These are phyloP conservation scores for Boletus sp. DNA, from an alignment of 1,284 basidiomycete genomes.

Conservation along the genomic window DNA sequence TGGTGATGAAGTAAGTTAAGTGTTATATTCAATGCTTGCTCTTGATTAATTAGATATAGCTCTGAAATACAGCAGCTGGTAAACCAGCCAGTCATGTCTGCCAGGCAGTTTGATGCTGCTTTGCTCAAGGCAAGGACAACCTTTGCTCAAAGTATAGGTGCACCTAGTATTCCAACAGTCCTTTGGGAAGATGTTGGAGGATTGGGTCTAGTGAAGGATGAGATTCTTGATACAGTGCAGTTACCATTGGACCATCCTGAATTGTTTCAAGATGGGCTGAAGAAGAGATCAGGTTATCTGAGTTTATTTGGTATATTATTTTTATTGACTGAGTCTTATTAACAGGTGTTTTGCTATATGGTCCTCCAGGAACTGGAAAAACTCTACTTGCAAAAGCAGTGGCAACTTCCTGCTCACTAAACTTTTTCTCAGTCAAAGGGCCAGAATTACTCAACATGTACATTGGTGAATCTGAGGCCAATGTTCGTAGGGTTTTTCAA, in stretches of 20 bases:
- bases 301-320: background rate
- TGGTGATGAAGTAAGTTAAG: conserved; percentile 50
- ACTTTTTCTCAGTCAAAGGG: conserved; percentile 96
- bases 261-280: conserved; percentile 89
- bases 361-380: conserved; percentile 96
- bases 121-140: conserved; percentile 74
- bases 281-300: conserved; percentile 84
- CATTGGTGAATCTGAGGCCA: conserved; percentile 98
- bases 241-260: conserved; percentile 94
- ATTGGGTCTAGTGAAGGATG: conserved; percentile 82
- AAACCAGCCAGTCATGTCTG: conserved; percentile 23
- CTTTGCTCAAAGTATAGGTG: conserved; percentile 93
- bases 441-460: conserved; percentile 98
- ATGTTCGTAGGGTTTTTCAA: conserved; percentile 91
- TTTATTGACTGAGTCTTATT: background rate
- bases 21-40: background rate
- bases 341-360: conserved; percentile 84
- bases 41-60: conserved; percentile 5
- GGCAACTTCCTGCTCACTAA: conserved; percentile 88
- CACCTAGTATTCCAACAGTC: conserved; percentile 95
- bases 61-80: background rate
- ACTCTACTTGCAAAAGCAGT: conserved; percentile 93
- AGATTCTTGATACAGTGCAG: conserved; percentile 97
- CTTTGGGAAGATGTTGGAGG: conserved; percentile 99
- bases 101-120: conserved; percentile 72